Evolutionary conservation across 805 yeast species (phyloP).

Genomic region (Sugiyamaella marilandica): DNA sequence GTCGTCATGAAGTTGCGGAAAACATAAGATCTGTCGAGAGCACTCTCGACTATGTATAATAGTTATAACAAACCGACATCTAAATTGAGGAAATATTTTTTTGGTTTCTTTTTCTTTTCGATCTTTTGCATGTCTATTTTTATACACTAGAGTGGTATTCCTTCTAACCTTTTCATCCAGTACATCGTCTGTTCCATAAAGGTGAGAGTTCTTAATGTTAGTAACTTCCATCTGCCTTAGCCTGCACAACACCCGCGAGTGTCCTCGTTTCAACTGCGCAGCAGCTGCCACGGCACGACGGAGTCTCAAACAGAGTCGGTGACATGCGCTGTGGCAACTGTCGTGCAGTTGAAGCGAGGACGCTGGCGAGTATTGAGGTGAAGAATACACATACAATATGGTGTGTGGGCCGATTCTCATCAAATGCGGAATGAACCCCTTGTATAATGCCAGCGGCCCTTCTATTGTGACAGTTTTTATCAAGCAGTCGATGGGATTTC

Average conservation of each 20-base stretch:
- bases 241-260: too few relatives aligned
- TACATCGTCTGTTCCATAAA: conserved; percentile 95
- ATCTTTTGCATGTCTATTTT: not conserved
- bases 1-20: conserved; percentile 24
- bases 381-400: conserved; percentile 35
- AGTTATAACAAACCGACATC: not conserved
- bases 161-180: conserved; percentile 42
- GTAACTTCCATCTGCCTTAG: too few relatives aligned
- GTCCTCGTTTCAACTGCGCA: too few relatives aligned
- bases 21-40: conserved; percentile 17
- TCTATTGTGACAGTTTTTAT: conserved; percentile 75
- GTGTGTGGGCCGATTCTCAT: conserved; percentile 95
- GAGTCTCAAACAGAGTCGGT: too few relatives aligned
- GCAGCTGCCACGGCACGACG: too few relatives aligned
- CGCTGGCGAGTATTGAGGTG: too few relatives aligned
- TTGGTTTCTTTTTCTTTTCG: not conserved
- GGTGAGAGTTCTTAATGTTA: conserved; percentile 51
- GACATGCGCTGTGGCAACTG: too few relatives aligned
- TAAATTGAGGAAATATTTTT: too few relatives aligned
- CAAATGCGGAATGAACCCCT: conserved; percentile 92
- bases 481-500: conserved; percentile 85
- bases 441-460: conserved; percentile 84
- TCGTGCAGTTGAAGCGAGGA: too few relatives aligned
- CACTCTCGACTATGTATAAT: conserved; percentile 16
- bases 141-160: conserved; percentile 26